These are phyloP conservation scores for Ceratocystis albifundus DNA, from an alignment of 2,329 filamentous ascomycete genomes.

Conservation along the genomic window DNA sequence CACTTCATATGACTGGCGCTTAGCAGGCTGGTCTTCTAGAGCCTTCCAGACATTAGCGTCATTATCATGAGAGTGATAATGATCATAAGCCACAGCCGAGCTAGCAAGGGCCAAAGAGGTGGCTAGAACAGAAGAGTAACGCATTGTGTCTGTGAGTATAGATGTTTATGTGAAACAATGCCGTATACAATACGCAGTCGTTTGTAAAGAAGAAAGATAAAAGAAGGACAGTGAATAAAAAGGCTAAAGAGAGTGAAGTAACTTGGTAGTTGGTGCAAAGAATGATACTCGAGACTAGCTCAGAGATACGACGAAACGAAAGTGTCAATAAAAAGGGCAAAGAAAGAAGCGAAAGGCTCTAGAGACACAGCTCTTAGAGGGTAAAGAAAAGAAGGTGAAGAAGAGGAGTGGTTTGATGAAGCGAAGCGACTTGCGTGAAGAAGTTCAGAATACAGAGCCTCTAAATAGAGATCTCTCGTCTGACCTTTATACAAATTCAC, in stretches of 20 bases:
- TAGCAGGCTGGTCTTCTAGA: not conserved
- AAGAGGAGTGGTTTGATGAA: not conserved
- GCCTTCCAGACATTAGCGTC: conserved; percentile 7
- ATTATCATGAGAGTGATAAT: not conserved
- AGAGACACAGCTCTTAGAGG: conserved; percentile 2
- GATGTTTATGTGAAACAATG: not conserved
- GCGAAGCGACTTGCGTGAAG: not conserved
- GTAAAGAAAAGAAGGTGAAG: not conserved
- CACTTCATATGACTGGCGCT: not conserved
- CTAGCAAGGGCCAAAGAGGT: not conserved
- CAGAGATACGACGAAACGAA: not conserved
- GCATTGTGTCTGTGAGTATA: conserved; percentile 6
- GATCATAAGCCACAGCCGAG: not conserved
- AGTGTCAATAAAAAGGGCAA: not conserved
- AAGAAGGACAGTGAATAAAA: not conserved
- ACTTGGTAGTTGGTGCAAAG: not conserved
- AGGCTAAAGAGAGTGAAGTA: not conserved
- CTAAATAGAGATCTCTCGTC: not conserved
- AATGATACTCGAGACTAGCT: conserved; percentile 11
- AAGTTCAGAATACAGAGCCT: not conserved
- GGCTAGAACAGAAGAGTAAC: conserved; percentile 3
- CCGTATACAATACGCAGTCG: not conserved
- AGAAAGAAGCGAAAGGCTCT: not conserved
- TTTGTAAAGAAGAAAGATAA: no score
- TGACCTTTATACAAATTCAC: not conserved